phyloP scores from a whole-genome alignment of 495 filamentous ascomycete species.

The Neurospora terricola region DNA sequence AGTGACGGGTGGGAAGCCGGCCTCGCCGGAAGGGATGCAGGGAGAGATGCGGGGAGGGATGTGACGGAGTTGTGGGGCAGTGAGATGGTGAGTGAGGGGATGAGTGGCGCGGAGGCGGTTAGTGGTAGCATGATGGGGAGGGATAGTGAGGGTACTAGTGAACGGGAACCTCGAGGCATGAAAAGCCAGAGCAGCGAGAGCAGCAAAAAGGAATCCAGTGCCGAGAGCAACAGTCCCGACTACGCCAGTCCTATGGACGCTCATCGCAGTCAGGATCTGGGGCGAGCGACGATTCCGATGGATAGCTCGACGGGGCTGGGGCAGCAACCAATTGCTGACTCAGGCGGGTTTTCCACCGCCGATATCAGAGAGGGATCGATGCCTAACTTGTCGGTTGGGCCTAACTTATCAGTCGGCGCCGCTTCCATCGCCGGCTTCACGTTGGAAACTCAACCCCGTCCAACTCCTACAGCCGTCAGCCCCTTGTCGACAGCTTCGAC shows the following conservation, averaged over 20 bases:
- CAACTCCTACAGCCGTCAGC: neutral
- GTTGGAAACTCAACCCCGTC: neutral
- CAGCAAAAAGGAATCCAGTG: neutral
- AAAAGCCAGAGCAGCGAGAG: fast-evolving
- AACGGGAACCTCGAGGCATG: neutral
- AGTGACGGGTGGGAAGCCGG: neutral
- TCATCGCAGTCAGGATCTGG: neutral
- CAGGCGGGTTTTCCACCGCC: neutral
- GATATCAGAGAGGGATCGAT: neutral
- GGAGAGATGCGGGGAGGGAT: neutral
- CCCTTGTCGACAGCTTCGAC: neutral
- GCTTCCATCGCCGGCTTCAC: neutral
- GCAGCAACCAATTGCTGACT: neutral
- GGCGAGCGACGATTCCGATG: neutral
- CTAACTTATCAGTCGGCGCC: neutral
- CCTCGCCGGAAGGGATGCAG: neutral
- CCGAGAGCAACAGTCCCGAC: neutral
- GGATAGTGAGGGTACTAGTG: neutral
- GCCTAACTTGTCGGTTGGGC: neutral
- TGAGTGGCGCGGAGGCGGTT: neutral
- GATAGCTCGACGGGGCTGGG: neutral
- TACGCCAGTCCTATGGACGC: neutral
- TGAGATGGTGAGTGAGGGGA: neutral
- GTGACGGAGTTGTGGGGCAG: neutral
- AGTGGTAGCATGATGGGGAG: neutral